phyloP scores from a whole-genome alignment of 352 stramenopile genomes.

The Phytopythium chamaehyphon region DNA sequence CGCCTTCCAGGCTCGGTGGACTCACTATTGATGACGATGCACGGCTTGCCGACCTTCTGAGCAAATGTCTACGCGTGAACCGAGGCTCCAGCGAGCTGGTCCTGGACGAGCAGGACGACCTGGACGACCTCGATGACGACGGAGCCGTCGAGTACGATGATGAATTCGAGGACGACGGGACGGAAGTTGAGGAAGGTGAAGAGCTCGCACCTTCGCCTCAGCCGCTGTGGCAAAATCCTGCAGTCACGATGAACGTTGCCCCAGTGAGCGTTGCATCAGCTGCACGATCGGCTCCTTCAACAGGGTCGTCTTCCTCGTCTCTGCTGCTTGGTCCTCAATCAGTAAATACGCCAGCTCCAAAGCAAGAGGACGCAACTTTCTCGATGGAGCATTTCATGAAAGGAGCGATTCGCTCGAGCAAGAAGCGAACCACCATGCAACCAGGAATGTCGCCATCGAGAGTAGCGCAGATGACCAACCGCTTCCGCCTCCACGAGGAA shows the following conservation, averaged over 20 bases:
- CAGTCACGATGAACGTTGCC: conserved; percentile 10
- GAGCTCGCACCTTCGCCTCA: conserved; percentile 3
- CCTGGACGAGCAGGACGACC: conserved; percentile 14
- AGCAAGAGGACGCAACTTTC: background rate
- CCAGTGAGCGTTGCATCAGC: background rate
- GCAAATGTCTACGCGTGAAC: background rate
- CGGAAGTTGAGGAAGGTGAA: conserved; percentile 5
- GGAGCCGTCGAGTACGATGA: conserved; percentile 15
- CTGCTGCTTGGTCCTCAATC: conserved; percentile 9
- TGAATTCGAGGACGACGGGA: conserved; percentile 7
- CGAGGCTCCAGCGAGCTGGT: background rate
- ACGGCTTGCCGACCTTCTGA: background rate
- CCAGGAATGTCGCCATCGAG: conserved; percentile 25
- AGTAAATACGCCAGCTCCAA: conserved; percentile 6
- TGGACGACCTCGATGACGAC: conserved; percentile 19
- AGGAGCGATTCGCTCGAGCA: conserved; percentile 3
- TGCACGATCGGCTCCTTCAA: conserved; percentile 1
- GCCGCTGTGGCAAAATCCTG: background rate
- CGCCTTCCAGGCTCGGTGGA: background rate
- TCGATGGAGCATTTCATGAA: conserved; percentile 16
- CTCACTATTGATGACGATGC: conserved; percentile 4
- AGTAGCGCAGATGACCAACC: conserved; percentile 27
- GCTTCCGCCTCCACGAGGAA: conserved; percentile 36
- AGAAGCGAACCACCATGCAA: conserved; percentile 4
- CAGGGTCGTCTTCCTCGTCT: conserved; percentile 15